phyloP scores from a whole-genome alignment of 257 asterid genomes.

The Fraxinus pennsylvanica region DNA sequence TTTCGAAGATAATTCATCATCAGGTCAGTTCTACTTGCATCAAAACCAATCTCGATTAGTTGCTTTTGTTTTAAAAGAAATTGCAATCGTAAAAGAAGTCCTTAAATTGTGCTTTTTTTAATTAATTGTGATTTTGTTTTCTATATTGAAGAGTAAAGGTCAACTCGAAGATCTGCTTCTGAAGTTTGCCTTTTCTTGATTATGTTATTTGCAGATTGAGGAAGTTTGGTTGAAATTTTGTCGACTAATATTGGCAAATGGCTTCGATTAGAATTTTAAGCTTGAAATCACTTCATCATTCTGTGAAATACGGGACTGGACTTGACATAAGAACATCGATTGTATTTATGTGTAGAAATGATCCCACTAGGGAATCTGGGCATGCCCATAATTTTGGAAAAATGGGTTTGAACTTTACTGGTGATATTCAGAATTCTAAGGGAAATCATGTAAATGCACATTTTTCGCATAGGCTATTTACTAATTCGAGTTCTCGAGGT shows the following conservation, averaged over 20 bases:
- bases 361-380: conserved; percentile 33
- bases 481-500: conserved; percentile 27
- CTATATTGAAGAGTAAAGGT: neutral
- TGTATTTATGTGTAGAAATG: conserved; percentile 31
- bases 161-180: neutral
- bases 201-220: conserved; percentile 24
- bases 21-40: neutral
- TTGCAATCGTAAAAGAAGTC: neutral
- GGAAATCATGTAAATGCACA: conserved; percentile 17
- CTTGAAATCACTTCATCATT: conserved; percentile 28
- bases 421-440: conserved; percentile 15
- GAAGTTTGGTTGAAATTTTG: conserved; percentile 24
- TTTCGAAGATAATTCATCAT: neutral
- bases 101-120: neutral
- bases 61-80: neutral
- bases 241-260: conserved; percentile 28
- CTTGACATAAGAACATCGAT: conserved; percentile 33
- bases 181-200: neutral
- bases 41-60: neutral
- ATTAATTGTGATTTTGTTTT: neutral
- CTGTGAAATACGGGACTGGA: conserved; percentile 26
- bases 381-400: conserved; percentile 26
- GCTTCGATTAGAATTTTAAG: conserved; percentile 45
- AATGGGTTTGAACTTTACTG: conserved; percentile 27
- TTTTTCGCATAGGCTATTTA: conserved; percentile 19